Evolutionary conservation across 2,329 filamentous ascomycete genomes (phyloP), one percentile per base, ranked within the genome.

Genomic region (Verticillium klebahnii): DNA sequence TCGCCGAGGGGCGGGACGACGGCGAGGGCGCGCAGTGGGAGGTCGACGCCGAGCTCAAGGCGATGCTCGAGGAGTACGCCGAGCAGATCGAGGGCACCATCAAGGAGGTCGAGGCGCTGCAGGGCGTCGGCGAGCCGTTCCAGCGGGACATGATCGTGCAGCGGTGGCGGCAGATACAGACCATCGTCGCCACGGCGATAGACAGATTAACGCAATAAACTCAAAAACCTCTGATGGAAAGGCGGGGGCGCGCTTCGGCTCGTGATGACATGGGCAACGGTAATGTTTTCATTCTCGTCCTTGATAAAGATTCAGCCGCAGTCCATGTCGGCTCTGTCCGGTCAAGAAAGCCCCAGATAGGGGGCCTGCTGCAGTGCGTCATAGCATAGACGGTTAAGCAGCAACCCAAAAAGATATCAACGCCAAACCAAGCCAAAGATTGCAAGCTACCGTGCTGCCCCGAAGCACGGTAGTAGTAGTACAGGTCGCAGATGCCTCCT

Each of bases 1-100:
- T 85, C 52, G 77, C 84, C 1, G 75, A 77, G 40, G 77, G 76
- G 2, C 67, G 72, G 5, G 80, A 81, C 59, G 82, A 81, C 58
- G 81, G 79, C 4, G 75, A 77, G 64, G 70, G 65, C 14, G 78
- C 81, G 60, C 75, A 80, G 65, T 66, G 36, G 8, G 68, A 69
- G 32, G 79, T 80, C 1, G 64, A 76, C 52, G 64, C 34, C 14
- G 29, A 79, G 57, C 65, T 85, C 25, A 59, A 72, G 1, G 68
- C 69, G 29, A 64, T 83, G 3, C 60, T 84, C 60, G 64, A 63
- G 8, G 72, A 74, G 63, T 79, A 78, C 60, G 71, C 73, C 34
- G 66, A 60, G 14, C 73, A 71, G 37, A 70, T 77, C 5, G 64
- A 69, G 1, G 68, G 65, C 57, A 73, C 62, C 23, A 62, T 79